phyloP scores from a whole-genome alignment of 2,329 filamentous ascomycete genomes.

The Botrytis byssoidea region DNA sequence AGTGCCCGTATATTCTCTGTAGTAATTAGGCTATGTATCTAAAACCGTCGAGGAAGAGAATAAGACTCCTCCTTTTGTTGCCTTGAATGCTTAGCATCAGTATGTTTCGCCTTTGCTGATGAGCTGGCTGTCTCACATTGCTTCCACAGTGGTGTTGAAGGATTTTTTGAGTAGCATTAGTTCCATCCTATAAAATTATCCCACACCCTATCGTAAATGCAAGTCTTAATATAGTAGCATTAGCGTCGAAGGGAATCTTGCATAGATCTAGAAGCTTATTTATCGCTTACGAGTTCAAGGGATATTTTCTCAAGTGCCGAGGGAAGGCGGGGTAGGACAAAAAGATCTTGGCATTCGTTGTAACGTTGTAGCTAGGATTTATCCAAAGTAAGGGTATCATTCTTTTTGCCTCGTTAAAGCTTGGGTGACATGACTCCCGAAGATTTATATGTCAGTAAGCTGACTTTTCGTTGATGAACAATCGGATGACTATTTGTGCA shows the following conservation, averaged over 20 bases:
- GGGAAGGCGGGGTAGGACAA: background rate
- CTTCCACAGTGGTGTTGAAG: background rate
- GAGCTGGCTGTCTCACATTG: background rate
- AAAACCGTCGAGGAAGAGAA: background rate
- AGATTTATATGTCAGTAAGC: background rate
- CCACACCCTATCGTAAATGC: background rate
- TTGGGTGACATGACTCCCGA: too few relatives aligned
- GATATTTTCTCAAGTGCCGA: background rate
- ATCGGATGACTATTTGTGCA: background rate
- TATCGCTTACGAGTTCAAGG: background rate
- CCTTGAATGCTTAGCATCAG: background rate
- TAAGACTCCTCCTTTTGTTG: background rate
- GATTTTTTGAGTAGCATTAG: background rate
- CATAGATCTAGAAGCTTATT: background rate
- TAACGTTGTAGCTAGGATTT: background rate
- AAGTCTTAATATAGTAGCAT: background rate
- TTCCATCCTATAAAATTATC: background rate
- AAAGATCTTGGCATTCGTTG: background rate
- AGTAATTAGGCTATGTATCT: background rate
- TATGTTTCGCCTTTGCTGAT: background rate
- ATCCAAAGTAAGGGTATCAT: background rate
- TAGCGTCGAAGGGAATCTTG: background rate
- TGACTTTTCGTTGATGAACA: background rate
- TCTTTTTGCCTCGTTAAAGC: background rate
- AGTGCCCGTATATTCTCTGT: background rate